phyloP scores from a whole-genome alignment of 1,284 basidiomycete species.

The Megacollybia platyphylla region DNA sequence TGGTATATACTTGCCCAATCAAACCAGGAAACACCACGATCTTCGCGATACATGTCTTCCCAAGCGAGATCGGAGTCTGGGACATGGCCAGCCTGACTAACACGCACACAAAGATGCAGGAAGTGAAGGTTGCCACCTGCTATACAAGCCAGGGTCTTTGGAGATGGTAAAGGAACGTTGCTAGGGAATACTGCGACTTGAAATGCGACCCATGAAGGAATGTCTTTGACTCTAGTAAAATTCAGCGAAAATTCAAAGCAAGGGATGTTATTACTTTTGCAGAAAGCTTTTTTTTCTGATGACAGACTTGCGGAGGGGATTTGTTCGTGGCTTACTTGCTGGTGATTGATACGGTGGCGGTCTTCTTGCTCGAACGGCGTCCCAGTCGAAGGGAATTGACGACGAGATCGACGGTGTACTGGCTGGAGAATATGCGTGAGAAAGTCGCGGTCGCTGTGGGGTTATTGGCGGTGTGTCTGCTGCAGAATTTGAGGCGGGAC shows the following conservation, averaged over 20 bases:
- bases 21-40: slow-evolving; percentile 54
- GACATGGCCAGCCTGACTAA: slow-evolving; percentile 40
- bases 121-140: slow-evolving; percentile 53
- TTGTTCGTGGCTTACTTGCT: slow-evolving; percentile 25
- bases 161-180: slow-evolving; percentile 57
- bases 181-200: slow-evolving; percentile 64
- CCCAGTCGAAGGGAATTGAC: slow-evolving; percentile 71
- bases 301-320: slow-evolving; percentile 27
- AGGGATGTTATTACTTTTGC: slow-evolving; percentile 32
- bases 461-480: slow-evolving; percentile 22
- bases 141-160: slow-evolving; percentile 51
- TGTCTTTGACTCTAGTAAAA: slow-evolving; percentile 32
- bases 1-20: slow-evolving; percentile 49
- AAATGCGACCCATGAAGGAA: slow-evolving; percentile 60
- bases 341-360: slow-evolving; percentile 62
- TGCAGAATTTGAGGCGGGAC: slow-evolving; percentile 19
- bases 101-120: slow-evolving; percentile 50
- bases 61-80: slow-evolving; percentile 59
- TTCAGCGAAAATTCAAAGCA: slow-evolving; percentile 3
- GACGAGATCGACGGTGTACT: slow-evolving; percentile 58
- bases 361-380: slow-evolving; percentile 50
- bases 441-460: slow-evolving; percentile 20
- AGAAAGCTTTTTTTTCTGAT: slow-evolving; percentile 50
- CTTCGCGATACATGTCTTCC: slow-evolving; percentile 65
- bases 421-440: slow-evolving; percentile 41